Conservation (phyloP, 352 stramenopile genomes). For the Phytophthora brassicae region DNA sequence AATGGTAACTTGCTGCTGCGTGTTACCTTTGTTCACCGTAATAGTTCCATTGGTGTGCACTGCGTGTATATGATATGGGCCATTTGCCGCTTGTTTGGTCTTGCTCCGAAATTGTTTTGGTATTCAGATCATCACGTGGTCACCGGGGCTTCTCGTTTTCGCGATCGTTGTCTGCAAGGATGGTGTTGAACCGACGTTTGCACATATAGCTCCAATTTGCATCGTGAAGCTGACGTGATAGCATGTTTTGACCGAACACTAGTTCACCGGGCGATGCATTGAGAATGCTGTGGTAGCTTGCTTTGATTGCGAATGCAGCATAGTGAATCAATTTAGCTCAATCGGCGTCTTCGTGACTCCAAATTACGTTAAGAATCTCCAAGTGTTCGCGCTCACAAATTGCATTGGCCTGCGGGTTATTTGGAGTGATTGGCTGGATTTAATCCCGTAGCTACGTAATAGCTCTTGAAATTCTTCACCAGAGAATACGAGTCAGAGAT, state of each 20-base stretch:
- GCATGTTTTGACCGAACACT: conserved; percentile 15
- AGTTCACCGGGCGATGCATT: conserved; percentile 10
- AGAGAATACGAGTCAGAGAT: background rate
- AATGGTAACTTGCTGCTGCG: too few species aligned
- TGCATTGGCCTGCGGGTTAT: background rate
- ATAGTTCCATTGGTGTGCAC: too few species aligned
- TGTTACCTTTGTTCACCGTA: too few species aligned
- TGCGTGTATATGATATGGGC: too few species aligned
- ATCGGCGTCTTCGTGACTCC: background rate
- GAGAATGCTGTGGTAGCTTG: conserved; percentile 13
- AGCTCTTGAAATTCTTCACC: background rate
- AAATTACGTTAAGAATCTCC: background rate
- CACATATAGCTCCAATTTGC: conserved; percentile 19
- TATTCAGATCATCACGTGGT: too few species aligned
- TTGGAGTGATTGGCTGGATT: background rate
- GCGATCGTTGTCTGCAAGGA: conserved; percentile 13
- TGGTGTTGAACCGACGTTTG: conserved; percentile 11
- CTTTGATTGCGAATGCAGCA: conserved; percentile 6
- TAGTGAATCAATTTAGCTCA: background rate
- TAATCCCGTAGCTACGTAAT: background rate
- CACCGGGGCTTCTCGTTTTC: too few species aligned
- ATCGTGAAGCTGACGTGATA: conserved; percentile 3
- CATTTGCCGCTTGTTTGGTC: too few species aligned
- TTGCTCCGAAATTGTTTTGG: too few species aligned
- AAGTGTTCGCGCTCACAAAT: background rate